A percentile compares a stretch with the other conserved stretches of the same genome.
These are phyloP conservation scores for Platanthera guangdongensis DNA, from an alignment of 106 monocot genomes.

Conservation along the genomic window DNA sequence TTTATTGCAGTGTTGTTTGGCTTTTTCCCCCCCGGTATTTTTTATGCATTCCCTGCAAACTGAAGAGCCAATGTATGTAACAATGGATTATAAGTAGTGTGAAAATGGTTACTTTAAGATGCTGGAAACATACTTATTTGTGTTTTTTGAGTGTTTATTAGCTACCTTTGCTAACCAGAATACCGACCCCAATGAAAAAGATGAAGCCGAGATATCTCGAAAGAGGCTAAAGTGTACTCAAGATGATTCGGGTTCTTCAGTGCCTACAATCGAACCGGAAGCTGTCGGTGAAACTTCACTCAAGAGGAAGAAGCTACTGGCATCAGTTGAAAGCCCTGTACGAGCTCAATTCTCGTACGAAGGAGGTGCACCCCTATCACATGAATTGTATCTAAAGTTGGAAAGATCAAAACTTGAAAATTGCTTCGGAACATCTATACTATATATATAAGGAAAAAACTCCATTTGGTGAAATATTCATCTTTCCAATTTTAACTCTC, in stretches of 20 bases:
- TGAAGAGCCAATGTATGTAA: background rate
- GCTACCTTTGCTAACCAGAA: constrained; percentile 7
- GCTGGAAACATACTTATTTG: background rate
- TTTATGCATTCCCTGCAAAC: background rate
- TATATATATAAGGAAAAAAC: too few relatives aligned
- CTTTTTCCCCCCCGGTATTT: background rate
- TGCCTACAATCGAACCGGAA: constrained; percentile 1
- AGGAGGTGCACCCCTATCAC: background rate
- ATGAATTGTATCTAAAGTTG: background rate
- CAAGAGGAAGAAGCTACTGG: constrained; percentile 8
- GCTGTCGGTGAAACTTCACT: background rate
- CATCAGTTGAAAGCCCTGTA: constrained; percentile 1
- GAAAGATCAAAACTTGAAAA: background rate
- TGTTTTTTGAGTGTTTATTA: background rate
- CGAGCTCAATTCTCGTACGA: background rate
- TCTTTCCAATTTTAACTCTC: too few relatives aligned
- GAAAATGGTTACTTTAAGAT: background rate
- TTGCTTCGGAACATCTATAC: background rate
- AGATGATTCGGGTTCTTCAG: constrained; percentile 8
- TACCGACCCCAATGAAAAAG: background rate
- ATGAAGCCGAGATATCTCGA: constrained; percentile 8
- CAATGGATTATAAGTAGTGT: background rate
- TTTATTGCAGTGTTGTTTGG: background rate
- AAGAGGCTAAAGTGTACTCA: constrained; percentile 19
- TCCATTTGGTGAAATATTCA: too few relatives aligned